Conservation (phyloP, 345 rosid species). For the Triadica sebifera region DNA sequence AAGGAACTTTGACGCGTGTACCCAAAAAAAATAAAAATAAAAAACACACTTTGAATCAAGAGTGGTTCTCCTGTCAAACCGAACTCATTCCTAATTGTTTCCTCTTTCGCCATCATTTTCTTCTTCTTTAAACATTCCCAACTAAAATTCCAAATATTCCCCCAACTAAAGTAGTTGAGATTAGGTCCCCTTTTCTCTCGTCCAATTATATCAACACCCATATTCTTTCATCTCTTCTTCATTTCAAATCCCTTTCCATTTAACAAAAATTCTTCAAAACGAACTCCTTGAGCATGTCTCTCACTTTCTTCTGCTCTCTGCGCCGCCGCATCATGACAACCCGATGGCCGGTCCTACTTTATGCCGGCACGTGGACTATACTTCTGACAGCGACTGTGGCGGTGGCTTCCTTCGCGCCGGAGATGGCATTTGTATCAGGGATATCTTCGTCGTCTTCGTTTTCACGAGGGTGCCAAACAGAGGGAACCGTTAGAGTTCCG, state of each 20-base stretch:
- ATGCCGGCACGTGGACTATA: constrained; percentile 71
- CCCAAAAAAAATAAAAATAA: not conserved
- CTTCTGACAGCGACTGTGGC: constrained; percentile 65
- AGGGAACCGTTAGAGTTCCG: constrained; percentile 54
- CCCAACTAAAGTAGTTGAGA: constrained; percentile 16
- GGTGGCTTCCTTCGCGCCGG: constrained; percentile 73
- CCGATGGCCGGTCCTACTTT: constrained; percentile 59
- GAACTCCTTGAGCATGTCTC: constrained; percentile 15
- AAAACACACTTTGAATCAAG: not conserved
- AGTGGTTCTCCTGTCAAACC: constrained; percentile 7
- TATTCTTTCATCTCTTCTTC: not conserved
- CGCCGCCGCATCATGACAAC: constrained; percentile 39
- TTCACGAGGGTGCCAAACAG: constrained; percentile 43
- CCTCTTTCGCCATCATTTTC: no score
- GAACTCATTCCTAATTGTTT: no score
- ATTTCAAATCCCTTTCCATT: no score
- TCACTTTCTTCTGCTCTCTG: constrained; percentile 26
- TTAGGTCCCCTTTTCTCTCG: constrained; percentile 14
- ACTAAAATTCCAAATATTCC: not conserved
- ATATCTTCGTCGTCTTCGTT: constrained; percentile 52
- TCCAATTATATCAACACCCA: constrained; percentile 2
- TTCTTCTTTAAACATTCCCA: no score
- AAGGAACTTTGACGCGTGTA: constrained; percentile 11
- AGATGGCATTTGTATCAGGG: constrained; percentile 66
- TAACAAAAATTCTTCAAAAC: no score